Evolutionary conservation across 257 asterid genomes (phyloP), one percentile per base, ranked within the genome.

Genomic region (Verbena officinalis): DNA sequence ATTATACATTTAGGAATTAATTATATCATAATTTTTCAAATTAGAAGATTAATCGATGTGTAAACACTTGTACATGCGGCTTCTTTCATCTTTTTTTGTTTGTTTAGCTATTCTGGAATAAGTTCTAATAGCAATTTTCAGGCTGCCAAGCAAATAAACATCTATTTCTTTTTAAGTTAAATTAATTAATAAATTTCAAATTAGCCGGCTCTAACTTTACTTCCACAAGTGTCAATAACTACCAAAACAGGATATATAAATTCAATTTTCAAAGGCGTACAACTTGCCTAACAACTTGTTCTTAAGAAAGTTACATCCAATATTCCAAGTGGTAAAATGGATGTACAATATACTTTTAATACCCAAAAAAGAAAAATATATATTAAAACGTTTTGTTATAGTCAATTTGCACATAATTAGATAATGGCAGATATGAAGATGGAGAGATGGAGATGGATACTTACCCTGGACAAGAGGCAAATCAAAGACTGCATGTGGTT

Each of bases 401-500:
- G 55, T 49, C 33, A 20, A 49, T 20, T 40, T 42, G 42, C 40
- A 59, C 17, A 20, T 38, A 39, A 27, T 21, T 21, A 43, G 56
- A 44, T 12, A 7, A 22, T 13, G 23, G 20, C 12, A 7, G n/a
- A 0, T 30, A 6, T 4, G 4, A 15, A 17, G 20, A 27, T 23
- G 22, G 54, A 43, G 53, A 17, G 20, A 27, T 23, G 22, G 54
- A 43, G 53, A 55, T 49, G 46, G 12, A 39, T 15, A 56, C 51
- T 73, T 75, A 90, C 97, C 78, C 65, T 74, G 0, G 96, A 83
- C 77, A 87, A 75, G 67, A 85, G 92, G 80, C 97, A 90, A 38
- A 87, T 77, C 67, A 90, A 48, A 2, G 97, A 90, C 73, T 90
- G 96, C 95, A 90, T 81, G 48, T 90, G 95, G 73, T 90, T 90